A percentile compares a stretch with the other conserved stretches of the same genome.
Evolutionary conservation across 2,329 filamentous ascomycete species (phyloP).

Genomic region (Venturiaceae sp.): DNA sequence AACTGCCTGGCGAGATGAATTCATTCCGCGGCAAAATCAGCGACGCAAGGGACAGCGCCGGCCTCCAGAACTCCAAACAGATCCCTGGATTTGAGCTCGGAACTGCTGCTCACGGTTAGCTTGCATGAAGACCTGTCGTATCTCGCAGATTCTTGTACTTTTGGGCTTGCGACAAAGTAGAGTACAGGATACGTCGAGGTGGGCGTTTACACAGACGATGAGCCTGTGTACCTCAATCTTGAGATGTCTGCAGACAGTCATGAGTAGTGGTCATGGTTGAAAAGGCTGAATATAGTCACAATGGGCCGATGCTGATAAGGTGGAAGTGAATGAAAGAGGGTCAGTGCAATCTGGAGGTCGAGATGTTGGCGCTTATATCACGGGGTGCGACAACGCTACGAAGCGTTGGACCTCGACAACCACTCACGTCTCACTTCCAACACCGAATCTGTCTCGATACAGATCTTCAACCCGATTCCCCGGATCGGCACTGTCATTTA

Average conservation of each 20-base stretch:
- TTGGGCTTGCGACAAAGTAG: not conserved
- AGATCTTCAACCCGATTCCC: no score
- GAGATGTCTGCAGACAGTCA: not conserved
- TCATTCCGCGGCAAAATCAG: not conserved
- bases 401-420: no score
- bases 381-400: no score
- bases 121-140: not conserved
- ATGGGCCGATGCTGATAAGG: not conserved
- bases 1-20: no score
- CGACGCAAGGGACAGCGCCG: not conserved
- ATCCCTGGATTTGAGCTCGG: not conserved
- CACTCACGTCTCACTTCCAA: no score
- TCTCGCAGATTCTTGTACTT: no score
- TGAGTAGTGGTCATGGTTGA: not conserved
- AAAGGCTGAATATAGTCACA: not conserved
- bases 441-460: no score
- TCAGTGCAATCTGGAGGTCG: not conserved
- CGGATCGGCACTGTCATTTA: no score
- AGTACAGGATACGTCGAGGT: not conserved
- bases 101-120: not conserved
- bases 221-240: no score
- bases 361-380: not conserved
- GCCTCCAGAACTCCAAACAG: not conserved
- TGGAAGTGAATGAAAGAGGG: no score
- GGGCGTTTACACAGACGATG: no score